Base-by-base conservation (phyloP, 768 basidiomycete genomes). In the Lentinula detonsa region DNA sequence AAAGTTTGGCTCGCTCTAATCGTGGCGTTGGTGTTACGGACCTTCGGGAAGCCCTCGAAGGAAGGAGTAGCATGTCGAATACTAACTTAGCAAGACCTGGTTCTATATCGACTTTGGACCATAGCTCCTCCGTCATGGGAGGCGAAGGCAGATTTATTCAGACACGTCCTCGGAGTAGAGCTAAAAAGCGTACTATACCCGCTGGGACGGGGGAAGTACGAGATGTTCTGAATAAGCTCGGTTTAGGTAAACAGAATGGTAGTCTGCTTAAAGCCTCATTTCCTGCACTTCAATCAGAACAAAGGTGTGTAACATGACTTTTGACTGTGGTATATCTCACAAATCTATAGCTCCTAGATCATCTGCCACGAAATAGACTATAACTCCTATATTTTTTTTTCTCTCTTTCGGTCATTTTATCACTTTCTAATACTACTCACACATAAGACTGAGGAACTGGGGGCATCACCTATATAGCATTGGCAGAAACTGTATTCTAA, bases 11-110 rank as follows among this genome's bases (percentile, higher is more conserved):
- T 18, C 83, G 91, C 60, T 90, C 91, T 3, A 84, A 84, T 2
- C 82, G 88, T 61, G 88, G 88, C 0, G 86, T 96, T 15, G 95
- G 94, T 23, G 93, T 96, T 23, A 86, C 85, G 1, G 93, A 95
- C 69, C 79, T 97, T 35, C 81, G 93, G 57, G 93, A 95, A 65
- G 95, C 95, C 4, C 75, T 97, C 4, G 91, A 93, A 75, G 92
- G 92, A 21, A 85, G 91, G 43, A 85, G 83, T 65, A 90, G 88
- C 68, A 84, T 90, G 81, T 92, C 91, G 15, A 93, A 91, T 69
- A 82, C 88, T 40, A 83, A 85, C 21, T 75, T 92, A 31, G 83
- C 74, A 33, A 74, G 81, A n/a, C 81, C 86, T 16, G 83, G 90
- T 13, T 92, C 91, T 13, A 76, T 92, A 53, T 90, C 90, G 46